These are phyloP conservation scores for Gentiana dahurica DNA, from an alignment of 257 asterid genomes.

Conservation along the genomic window DNA sequence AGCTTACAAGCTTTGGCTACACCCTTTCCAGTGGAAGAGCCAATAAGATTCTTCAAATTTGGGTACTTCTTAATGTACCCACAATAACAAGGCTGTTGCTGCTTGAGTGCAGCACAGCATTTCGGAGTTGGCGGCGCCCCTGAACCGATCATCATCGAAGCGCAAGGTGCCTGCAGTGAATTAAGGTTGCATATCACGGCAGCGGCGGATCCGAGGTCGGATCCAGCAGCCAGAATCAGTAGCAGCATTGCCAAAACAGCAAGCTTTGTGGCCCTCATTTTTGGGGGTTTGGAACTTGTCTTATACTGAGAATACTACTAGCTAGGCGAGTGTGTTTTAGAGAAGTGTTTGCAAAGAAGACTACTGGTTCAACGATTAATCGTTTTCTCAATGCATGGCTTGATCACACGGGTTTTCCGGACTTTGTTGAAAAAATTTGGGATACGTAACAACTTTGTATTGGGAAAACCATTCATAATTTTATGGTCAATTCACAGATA, in stretches of 20 bases:
- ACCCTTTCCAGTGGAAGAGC: constrained; percentile 14
- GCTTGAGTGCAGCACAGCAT: constrained; percentile 23
- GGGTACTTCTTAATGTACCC: constrained; percentile 19
- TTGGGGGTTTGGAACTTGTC: background rate
- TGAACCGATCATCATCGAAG: constrained; percentile 2
- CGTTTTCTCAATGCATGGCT: too few relatives aligned
- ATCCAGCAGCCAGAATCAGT: constrained; percentile 17
- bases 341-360: too few relatives aligned
- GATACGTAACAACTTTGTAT: too few relatives aligned
- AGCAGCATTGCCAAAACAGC: constrained; percentile 10
- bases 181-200: constrained; percentile 15
- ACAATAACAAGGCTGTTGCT: constrained; percentile 29
- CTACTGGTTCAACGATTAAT: too few relatives aligned
- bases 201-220: constrained; percentile 15
- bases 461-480: too few relatives aligned
- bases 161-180: constrained; percentile 17
- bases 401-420: too few relatives aligned
- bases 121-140: constrained; percentile 4
- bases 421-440: too few relatives aligned
- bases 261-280: constrained; percentile 22
- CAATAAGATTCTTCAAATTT: constrained; percentile 6
- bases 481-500: too few relatives aligned
- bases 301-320: too few relatives aligned
- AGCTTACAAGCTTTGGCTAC: constrained; percentile 23
- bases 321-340: too few relatives aligned